Conservation (phyloP, 2,329 filamentous ascomycete genomes). For the Chaetomium sp. region DNA sequence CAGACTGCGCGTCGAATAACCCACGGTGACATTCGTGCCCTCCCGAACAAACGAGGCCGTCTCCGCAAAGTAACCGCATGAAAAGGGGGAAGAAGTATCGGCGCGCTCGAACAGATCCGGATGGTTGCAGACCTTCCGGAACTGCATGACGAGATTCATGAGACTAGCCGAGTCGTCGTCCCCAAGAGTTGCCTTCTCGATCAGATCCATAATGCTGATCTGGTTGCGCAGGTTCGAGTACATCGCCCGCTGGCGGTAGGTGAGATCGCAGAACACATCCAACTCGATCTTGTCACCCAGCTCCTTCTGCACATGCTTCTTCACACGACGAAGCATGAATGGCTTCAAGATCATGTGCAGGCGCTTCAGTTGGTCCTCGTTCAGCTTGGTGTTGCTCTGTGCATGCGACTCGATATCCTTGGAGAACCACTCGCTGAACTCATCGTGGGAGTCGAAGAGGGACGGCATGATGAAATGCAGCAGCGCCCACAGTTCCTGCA, state of each 20-base stretch:
- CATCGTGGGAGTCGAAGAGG: slow-evolving; percentile 90
- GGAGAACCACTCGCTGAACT: slow-evolving; percentile 92
- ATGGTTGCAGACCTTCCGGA: slow-evolving; percentile 98
- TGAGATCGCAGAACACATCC: slow-evolving; percentile 95
- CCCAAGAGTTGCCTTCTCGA: slow-evolving; percentile 92
- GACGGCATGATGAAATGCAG: slow-evolving; percentile 99
- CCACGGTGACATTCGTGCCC: slow-evolving; percentile 74
- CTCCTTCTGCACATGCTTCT: slow-evolving; percentile 99
- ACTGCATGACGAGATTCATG: slow-evolving; percentile 99
- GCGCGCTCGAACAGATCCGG: slow-evolving; percentile 95
- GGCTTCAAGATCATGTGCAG: slow-evolving; percentile 99
- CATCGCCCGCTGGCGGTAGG: slow-evolving; percentile 91
- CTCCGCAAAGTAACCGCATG: slow-evolving; percentile 85
- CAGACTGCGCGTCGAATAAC: slow-evolving; percentile 82
- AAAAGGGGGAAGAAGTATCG: slow-evolving; percentile 84
- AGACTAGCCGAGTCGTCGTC: slow-evolving; percentile 95
- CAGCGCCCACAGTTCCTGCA: slow-evolving; percentile 97
- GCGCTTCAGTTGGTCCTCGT: slow-evolving; percentile 95
- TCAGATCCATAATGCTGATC: slow-evolving; percentile 97
- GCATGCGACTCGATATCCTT: slow-evolving; percentile 98
- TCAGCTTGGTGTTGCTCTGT: slow-evolving; percentile 98
- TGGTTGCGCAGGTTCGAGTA: slow-evolving; percentile 93
- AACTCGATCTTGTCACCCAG: slow-evolving; percentile 98
- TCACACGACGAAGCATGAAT: slow-evolving; percentile 99
- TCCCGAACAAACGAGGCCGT: slow-evolving; percentile 94